Conservation (phyloP, 169 alveolate species). For the Prorocentrum cordatum region DNA sequence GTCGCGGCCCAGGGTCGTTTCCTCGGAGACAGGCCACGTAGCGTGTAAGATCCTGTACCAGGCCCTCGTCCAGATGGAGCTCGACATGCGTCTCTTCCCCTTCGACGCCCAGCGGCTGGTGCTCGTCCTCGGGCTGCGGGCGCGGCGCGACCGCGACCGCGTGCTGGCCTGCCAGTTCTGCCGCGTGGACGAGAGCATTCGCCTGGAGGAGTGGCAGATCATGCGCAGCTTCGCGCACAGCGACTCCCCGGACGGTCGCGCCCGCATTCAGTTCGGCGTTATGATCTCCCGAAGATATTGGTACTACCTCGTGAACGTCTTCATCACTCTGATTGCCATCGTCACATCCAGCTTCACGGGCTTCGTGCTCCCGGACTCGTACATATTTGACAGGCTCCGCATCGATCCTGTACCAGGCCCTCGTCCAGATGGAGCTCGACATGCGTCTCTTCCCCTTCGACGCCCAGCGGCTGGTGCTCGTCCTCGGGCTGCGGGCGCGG, state of each 20-base stretch:
- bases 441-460: constrained; percentile 64
- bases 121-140: constrained; percentile 46
- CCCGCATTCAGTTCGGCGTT: constrained; percentile 56
- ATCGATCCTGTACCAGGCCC: constrained; percentile 47
- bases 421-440: constrained; percentile 51
- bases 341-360: constrained; percentile 38
- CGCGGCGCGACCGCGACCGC: constrained; percentile 53
- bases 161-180: constrained; percentile 14
- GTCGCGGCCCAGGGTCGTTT: constrained; percentile 37
- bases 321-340: constrained; percentile 5
- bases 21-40: constrained; percentile 37
- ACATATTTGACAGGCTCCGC: constrained; percentile 21
- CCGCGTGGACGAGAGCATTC: constrained; percentile 22
- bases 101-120: constrained; percentile 58
- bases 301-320: constrained; percentile 50
- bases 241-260: constrained; percentile 65
- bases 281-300: constrained; percentile 23
- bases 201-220: constrained; percentile 33
- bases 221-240: background rate
- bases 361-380: constrained; percentile 2
- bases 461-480: constrained; percentile 49
- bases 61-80: constrained; percentile 55
- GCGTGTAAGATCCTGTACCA: constrained; percentile 42
- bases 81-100: constrained; percentile 56
- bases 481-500: constrained; percentile 39